A percentile compares a stretch with the other conserved stretches of the same genome.
Conservation (phyloP, 495 filamentous ascomycete genomes). For the Hypomontagnella monticulosa region DNA sequence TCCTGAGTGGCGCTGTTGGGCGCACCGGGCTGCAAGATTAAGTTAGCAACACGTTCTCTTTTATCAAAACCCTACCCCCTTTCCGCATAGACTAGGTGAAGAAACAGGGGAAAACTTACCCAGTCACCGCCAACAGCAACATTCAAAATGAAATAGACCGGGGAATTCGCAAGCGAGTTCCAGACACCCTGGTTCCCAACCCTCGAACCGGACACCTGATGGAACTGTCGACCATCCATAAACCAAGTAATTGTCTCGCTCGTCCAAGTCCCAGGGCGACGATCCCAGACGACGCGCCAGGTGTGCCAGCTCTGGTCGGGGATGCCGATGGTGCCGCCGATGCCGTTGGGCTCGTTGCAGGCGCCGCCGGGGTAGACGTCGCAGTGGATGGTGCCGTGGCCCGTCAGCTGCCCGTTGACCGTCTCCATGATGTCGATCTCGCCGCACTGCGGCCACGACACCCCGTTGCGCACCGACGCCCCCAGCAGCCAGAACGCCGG, state of each 20-base stretch:
- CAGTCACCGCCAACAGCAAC: slow-evolving; percentile 62
- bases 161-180: slow-evolving; percentile 48
- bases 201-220: slow-evolving; percentile 50
- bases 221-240: slow-evolving; percentile 55
- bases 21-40: slow-evolving; percentile 46
- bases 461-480: slow-evolving; percentile 50
- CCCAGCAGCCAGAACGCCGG: slow-evolving; percentile 66
- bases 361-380: slow-evolving; percentile 52
- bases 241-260: slow-evolving; percentile 59
- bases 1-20: slow-evolving; percentile 51
- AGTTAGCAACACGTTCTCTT: slow-evolving; percentile 11
- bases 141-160: slow-evolving; percentile 59
- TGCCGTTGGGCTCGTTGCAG: slow-evolving; percentile 59
- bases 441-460: slow-evolving; percentile 58
- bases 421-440: slow-evolving; percentile 64
- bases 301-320: slow-evolving; percentile 58
- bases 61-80: not conserved
- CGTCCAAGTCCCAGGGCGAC: slow-evolving; percentile 49
- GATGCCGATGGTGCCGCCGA: slow-evolving; percentile 45
- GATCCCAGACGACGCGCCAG: slow-evolving; percentile 59
- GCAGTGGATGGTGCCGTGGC: slow-evolving; percentile 61
- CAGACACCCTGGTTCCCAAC: slow-evolving; percentile 51
- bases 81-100: not conserved
- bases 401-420: slow-evolving; percentile 55
- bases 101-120: slow-evolving; percentile 45